Conservation (phyloP, 768 basidiomycete genomes). For the Mycena indigotica region DNA sequence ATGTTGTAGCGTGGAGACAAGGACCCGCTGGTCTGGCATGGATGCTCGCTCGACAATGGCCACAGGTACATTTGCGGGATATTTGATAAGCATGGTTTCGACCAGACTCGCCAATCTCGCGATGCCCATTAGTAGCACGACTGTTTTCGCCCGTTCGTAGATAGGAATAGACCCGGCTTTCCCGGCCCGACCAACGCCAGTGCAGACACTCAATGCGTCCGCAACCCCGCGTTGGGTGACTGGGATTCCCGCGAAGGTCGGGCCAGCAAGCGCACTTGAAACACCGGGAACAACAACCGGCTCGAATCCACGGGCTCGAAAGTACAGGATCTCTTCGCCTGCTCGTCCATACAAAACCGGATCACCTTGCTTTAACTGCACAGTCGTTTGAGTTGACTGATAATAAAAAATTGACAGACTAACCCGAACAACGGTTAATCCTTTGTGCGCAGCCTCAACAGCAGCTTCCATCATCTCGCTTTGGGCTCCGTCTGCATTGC, state of each 20-base stretch:
- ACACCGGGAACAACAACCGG: constrained; percentile 88
- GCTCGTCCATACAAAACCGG: constrained; percentile 93
- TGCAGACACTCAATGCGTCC: constrained; percentile 87
- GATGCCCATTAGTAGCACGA: constrained; percentile 93
- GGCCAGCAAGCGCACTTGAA: constrained; percentile 86
- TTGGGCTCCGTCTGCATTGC: constrained; percentile 94
- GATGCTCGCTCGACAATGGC: constrained; percentile 95
- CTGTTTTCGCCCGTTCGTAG: constrained; percentile 79
- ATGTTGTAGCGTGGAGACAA: constrained; percentile 74
- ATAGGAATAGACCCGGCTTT: constrained; percentile 83
- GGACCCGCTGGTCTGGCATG: constrained; percentile 86
- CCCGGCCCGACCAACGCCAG: constrained; percentile 88
- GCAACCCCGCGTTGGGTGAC: constrained; percentile 95
- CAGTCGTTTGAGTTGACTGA: not conserved
- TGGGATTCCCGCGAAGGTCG: constrained; percentile 87
- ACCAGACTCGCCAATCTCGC: constrained; percentile 80
- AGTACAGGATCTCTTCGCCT: constrained; percentile 93
- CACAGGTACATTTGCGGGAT: constrained; percentile 79
- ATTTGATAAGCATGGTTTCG: constrained; percentile 57
- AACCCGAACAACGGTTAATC: constrained; percentile 86
- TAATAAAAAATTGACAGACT: constrained; percentile 27
- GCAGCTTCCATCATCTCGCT: constrained; percentile 93
- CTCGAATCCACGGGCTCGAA: constrained; percentile 84
- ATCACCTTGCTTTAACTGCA: constrained; percentile 94
- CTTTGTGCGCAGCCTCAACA: constrained; percentile 75